Evolutionary conservation across 2,329 filamentous ascomycete genomes (phyloP), one percentile per base, ranked within the genome.

Genomic region (Fusarium chuoi): DNA sequence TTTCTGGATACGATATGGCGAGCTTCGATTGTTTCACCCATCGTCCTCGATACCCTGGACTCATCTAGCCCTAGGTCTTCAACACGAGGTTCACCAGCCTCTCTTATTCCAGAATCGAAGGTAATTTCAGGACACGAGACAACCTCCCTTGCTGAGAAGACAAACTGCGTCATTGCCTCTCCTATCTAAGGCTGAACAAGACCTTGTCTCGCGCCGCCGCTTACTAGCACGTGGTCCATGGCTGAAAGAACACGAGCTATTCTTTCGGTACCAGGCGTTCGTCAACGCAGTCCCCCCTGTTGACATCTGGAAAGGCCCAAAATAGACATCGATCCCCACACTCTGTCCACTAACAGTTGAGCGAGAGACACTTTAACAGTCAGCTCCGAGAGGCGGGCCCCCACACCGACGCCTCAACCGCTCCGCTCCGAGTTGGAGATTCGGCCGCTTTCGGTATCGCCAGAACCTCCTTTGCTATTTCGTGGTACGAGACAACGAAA

Each of bases 291-390:
- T 63, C 59, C 24, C 65, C 72, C 74, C 66, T 72, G 70, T 69
- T 73, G 65, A 71, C 70, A 64, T 71, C 44, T 73, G 52, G 55
- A 71, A 51, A 46, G 51, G 30, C 69, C 67, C 62, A 77, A 78
- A 78, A 78, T 77, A 77, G 74, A 59, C 33, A 62, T 65, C 17
- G 33, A 62, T 63, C 76, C 73, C 75, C 76, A 75, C 73, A 75
- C 42, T 33, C 33, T 63, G 42, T 45, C 39, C 65, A 64, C 66
- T 69, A 68, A 69, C 56, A 64, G 20, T 52, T 61, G 39, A 68
- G 65, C 39, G 48, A 68, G 48, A 62, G 45, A 64, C 39, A 41
- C 24, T 65, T 35, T 30, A 55, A 56, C n/a, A 69, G 24, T 30
- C 46, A 59, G 59, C 67, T 74, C 77, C 75, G 75, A 72, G 45